Percentiles rank a stretch among this genome's conserved stretches.
Evolutionary conservation across 1,284 basidiomycete genomes (phyloP).

Genomic region (Xanthoconium separans): DNA sequence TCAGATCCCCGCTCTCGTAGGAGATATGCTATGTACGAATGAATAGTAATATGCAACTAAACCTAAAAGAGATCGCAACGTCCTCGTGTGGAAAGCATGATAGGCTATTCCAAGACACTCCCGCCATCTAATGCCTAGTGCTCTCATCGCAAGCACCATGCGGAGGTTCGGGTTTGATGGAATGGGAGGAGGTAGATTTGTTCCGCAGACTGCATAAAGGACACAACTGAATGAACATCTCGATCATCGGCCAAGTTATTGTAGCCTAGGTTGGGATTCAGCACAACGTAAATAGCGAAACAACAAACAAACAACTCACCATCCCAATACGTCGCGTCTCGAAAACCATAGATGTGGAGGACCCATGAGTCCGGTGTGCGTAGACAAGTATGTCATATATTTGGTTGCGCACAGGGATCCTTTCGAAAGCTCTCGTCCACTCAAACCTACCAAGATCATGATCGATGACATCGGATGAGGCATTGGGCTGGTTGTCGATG

Average conservation of each 20-base stretch:
- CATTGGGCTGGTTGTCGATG: conserved; percentile 35
- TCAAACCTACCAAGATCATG: conserved; percentile 32
- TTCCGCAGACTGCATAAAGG: conserved; percentile 52
- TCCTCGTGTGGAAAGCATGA: neutral
- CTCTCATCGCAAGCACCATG: conserved; percentile 18
- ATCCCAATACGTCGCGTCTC: conserved; percentile 58
- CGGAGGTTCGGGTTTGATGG: conserved; percentile 19
- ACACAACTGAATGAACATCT: conserved; percentile 62
- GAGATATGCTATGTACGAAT: conserved; percentile 15
- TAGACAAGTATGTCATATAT: conserved; percentile 69
- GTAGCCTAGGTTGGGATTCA: conserved; percentile 42
- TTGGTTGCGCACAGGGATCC: conserved; percentile 63
- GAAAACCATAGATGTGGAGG: conserved; percentile 52
- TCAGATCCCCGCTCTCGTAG: conserved; percentile 8
- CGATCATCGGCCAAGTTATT: conserved; percentile 73
- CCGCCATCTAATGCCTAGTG: conserved; percentile 8
- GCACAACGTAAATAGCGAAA: conserved; percentile 8
- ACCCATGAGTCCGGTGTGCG: conserved; percentile 58
- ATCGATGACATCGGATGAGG: conserved; percentile 20
- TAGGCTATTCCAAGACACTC: neutral
- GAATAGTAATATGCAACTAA: conserved; percentile 17
- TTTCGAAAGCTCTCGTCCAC: conserved; percentile 51
- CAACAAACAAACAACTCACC: conserved; percentile 41
- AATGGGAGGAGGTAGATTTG: conserved; percentile 21
- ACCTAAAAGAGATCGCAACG: neutral